Base-by-base conservation (phyloP, 495 filamentous ascomycete species). In the Neurospora intermedia region DNA sequence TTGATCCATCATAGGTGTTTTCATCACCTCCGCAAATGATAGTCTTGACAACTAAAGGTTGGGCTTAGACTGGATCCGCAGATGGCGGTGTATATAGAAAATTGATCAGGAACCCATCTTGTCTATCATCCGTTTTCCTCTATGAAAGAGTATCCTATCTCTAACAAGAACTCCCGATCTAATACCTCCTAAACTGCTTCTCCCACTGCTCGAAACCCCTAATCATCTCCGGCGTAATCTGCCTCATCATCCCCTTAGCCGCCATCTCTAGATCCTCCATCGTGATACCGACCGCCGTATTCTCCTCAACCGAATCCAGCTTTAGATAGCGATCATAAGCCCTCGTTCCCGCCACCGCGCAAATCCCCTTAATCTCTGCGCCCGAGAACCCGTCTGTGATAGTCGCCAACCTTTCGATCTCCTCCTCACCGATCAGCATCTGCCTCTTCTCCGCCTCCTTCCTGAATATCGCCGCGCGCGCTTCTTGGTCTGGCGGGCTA, bases 311-410 rank as follows among this genome's bases (percentile, higher is more conserved):
- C 15, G 13, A 46, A 35, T 69, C 69, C 27, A n/a, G 6, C 18
- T 73, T 78, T 0, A 75, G 70, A 6, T 73, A 81, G 15, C 81
- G 75, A 45, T 83, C 82, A 70, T 82, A 81, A 18, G 85, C 86
- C 35, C 83, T 83, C 59, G 83, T 78, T 23, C 86, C 86, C 8
- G 81, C 81, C 15, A 77, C 43, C 77, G 81, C 39, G 77, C 95
- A 98, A 7, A 98, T 90, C 27, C 87, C 89, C 69, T 92, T 90
- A 69, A 98, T 87, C 81, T 99, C 96, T 1, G 96, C 94, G 7
- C 96, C 96, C 3, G 93, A 95, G 79, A 91, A 94, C 0, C 94
- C 93, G 11, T 94, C 92, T 0, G 90, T 94, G 73, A 81, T 81
- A n/a, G 79, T 72, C n/a, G 93, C 92, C 43, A 99, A 78, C 39